phyloP scores from a whole-genome alignment of 2,329 filamentous ascomycete genomes.

The Fusarium nodosum region DNA sequence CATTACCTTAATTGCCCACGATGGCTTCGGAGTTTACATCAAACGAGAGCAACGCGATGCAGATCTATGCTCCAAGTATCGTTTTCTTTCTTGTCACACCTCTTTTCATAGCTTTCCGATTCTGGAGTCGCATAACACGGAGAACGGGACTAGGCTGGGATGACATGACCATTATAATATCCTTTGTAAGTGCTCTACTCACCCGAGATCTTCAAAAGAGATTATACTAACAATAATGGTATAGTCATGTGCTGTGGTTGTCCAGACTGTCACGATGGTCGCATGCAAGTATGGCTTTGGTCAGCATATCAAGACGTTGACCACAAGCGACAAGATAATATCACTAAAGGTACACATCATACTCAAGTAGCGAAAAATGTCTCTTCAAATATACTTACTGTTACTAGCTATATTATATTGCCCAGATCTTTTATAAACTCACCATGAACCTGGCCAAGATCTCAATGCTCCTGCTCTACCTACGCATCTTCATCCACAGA shows the following conservation, averaged over 20 bases:
- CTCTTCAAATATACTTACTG: neutral
- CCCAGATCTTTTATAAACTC: constrained; percentile 68
- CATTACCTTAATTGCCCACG: constrained; percentile 7
- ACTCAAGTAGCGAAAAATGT: neutral
- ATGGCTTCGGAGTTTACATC: constrained; percentile 51
- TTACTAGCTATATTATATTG: constrained; percentile 63
- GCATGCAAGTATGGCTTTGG: constrained; percentile 60
- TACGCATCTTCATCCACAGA: constrained; percentile 64
- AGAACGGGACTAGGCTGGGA: constrained; percentile 57
- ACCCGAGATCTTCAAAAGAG: neutral
- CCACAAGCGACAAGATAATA: constrained; percentile 53
- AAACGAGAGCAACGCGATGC: constrained; percentile 55
- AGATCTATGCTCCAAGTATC: constrained; percentile 57
- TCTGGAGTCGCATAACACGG: constrained; percentile 58
- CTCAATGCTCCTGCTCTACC: constrained; percentile 67
- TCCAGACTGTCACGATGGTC: constrained; percentile 58
- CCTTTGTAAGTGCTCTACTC: constrained; percentile 53
- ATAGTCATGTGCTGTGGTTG: constrained; percentile 55
- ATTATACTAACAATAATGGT: neutral
- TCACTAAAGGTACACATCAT: constrained; percentile 53
- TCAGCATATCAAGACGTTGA: constrained; percentile 56
- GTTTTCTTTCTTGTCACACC: constrained; percentile 61
- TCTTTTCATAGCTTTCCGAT: constrained; percentile 56
- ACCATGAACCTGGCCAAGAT: constrained; percentile 67
- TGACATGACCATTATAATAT: constrained; percentile 59